Conservation (phyloP, 805 yeast species). For the Candida montana region DNA sequence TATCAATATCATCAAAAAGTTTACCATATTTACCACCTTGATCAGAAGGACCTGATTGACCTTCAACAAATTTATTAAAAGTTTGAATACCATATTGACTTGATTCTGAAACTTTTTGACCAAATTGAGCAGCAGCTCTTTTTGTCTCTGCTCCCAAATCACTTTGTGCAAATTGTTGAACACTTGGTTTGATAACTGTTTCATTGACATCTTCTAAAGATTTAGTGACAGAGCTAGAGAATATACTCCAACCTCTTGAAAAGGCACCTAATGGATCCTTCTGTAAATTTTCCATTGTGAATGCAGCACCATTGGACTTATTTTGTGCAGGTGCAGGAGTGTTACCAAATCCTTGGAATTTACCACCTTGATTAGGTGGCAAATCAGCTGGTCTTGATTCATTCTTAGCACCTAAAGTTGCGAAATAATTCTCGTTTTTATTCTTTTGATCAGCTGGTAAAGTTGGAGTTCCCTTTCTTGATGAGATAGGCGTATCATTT, state of each 20-base stretch:
- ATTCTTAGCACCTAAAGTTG: slow-evolving; percentile 69
- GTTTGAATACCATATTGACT: slow-evolving; percentile 67
- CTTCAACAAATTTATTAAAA: slow-evolving; percentile 41
- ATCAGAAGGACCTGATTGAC: slow-evolving; percentile 26
- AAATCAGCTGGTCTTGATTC: slow-evolving; percentile 66
- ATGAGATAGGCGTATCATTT: slow-evolving; percentile 27
- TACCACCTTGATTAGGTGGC: slow-evolving; percentile 94
- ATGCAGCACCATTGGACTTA: slow-evolving; percentile 37
- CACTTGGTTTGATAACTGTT: slow-evolving; percentile 84
- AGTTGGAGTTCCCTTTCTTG: slow-evolving; percentile 39
- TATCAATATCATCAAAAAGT: slow-evolving; percentile 53
- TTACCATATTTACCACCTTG: slow-evolving; percentile 39
- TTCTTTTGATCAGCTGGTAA: slow-evolving; percentile 28
- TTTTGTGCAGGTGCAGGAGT: slow-evolving; percentile 48
- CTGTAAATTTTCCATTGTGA: slow-evolving; percentile 66
- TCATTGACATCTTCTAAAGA: slow-evolving; percentile 84
- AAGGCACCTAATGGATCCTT: slow-evolving; percentile 88
- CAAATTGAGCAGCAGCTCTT: slow-evolving; percentile 95
- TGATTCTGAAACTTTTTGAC: slow-evolving; percentile 88
- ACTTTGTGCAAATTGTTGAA: slow-evolving; percentile 71
- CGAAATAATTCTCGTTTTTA: slow-evolving; percentile 80
- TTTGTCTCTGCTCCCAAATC: slow-evolving; percentile 79
- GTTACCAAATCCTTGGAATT: slow-evolving; percentile 86
- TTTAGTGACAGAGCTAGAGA: slow-evolving; percentile 78
- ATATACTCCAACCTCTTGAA: slow-evolving; percentile 89